Percentiles rank a stretch among this genome's conserved stretches.
phyloP scores from a whole-genome alignment of 2,329 filamentous ascomycete genomes.

The Didymella keratinophila region DNA sequence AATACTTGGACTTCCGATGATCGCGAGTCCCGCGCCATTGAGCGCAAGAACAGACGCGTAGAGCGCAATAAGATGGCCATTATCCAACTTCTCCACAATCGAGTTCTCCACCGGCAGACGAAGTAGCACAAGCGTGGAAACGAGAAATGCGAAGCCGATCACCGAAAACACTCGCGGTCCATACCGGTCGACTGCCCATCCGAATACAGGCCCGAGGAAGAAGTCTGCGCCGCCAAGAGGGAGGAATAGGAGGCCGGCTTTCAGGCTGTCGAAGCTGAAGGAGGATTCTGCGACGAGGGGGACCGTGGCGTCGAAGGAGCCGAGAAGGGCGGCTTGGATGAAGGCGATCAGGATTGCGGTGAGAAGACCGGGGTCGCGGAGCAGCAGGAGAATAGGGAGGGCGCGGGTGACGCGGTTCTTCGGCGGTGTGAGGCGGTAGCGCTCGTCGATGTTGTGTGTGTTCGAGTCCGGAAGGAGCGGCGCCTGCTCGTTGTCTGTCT shows the following conservation, averaged over 20 bases:
- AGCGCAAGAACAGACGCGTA: constrained; percentile 57
- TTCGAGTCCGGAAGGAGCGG: constrained; percentile 29
- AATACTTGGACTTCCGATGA: constrained; percentile 63
- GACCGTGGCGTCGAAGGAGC: constrained; percentile 59
- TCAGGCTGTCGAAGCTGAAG: constrained; percentile 56
- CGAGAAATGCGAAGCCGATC: constrained; percentile 53
- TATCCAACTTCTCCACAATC: constrained; percentile 28
- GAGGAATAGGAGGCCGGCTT: constrained; percentile 56
- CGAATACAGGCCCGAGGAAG: constrained; percentile 56
- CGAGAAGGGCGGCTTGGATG: constrained; percentile 49
- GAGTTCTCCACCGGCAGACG: constrained; percentile 47
- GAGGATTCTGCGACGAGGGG: constrained; percentile 54
- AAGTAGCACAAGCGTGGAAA: constrained; percentile 54
- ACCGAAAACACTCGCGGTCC: constrained; percentile 55
- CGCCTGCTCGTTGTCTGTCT: constrained; percentile 33
- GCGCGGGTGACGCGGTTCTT: constrained; percentile 51
- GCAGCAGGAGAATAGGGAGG: constrained; percentile 59
- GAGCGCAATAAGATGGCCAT: constrained; percentile 45
- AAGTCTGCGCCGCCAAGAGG: constrained; percentile 56
- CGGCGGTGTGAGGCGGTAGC: constrained; percentile 51
- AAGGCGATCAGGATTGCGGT: constrained; percentile 46
- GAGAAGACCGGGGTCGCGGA: constrained; percentile 44
- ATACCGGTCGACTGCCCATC: constrained; percentile 57
- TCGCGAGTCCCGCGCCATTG: constrained; percentile 61
- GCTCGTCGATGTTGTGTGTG: constrained; percentile 45